Evolutionary conservation across 2,329 filamentous ascomycete genomes (phyloP), one percentile per base, ranked within the genome.

Genomic region (Knufia fluminis): DNA sequence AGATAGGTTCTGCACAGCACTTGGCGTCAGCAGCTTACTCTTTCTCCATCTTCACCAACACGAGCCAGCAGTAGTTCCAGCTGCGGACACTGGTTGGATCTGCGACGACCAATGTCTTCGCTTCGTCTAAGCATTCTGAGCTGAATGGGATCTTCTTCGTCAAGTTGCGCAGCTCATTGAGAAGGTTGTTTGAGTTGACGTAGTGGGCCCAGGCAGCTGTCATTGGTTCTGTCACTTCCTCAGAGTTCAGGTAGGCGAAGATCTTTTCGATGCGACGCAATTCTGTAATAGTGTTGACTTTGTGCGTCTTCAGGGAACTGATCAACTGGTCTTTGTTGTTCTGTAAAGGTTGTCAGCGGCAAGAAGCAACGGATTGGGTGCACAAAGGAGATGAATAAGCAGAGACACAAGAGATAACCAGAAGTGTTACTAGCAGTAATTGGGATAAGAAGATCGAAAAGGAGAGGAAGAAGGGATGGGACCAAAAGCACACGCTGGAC

Each of bases 61-160:
- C 79, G 40, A 88, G 68, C 83, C 84, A 88, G 36, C 82, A 84
- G 57, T 84, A 71, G 61, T 88, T 89, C 83, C 85, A 88, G 61
- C 82, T 86, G 20, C 80, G 74, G 57, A 80, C 80, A 55, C 80
- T 83, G 16, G 74, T 68, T 0, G 82, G 81, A 54, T 87, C 84
- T 23, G 68, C 70, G 48, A 75, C 71, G 2, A 88, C 83, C 19
- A 80, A 71, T 49, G 69, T 66, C 59, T 83, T 81, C 0, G 83
- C 83, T 59, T 85, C 82, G 44, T 77, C 73, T 1, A 87, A 62
- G 28, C 83, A 73, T 43, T 81, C 78, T 10, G 76, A 78, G 56
- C 77, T 78, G 62, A 87, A 80, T 0, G 83, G 82, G 58, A 84
- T 87, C 57, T 76, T 78, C 14, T 71, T 72, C 1, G 83, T 86